Base-by-base conservation (phyloP, 805 yeast genomes). In the Saccharomycopsis fodiens region DNA sequence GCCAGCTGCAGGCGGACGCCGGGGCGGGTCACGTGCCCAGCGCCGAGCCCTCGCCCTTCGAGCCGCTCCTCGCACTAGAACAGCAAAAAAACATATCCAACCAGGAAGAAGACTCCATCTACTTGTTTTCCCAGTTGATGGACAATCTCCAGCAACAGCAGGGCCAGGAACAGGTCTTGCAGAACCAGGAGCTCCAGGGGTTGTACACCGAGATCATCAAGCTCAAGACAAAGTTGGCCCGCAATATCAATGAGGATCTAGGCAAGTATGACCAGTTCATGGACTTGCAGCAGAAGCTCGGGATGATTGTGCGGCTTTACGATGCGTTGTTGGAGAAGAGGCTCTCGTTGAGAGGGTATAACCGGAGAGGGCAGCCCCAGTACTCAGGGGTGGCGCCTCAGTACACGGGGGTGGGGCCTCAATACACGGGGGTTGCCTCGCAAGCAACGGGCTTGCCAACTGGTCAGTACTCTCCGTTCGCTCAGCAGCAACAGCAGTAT, bases 271-370 rank as follows among this genome's bases (percentile, higher is more conserved):
- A 86, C 42, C 61, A 64, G 17, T 72, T 80, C 51, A 72, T 83
- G 52, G 85, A 83, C 40, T 69, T 85, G 76, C 86, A 84, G 63
- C 75, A 82, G 40, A 86, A 88, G 56, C 73, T 88, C 45, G 80
- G 84, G 45, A 79, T 87, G 3, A 80, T 86, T 27, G 74, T 79
- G 57, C 73, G 82, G 50, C 67, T 82, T n/a, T 88, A 87, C 56
- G 95, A 87, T 59, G 75, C 74, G 49, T 70, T 83, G 41, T 67
- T 87, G 48, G 95, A 88, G 48, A 56, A 59, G 64, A 48, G 61
- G 74, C 52, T 55, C 65, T 57, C 42, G 16, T 15, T 47, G 20
- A 60, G 39, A 57, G 62, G 29, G 57, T 40, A 44, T 12, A 39
- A 41, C 27, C 44, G 41, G 22, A 23, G 22, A n/a, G 21, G 44